A percentile compares a stretch with the other conserved stretches of the same genome.
Evolutionary conservation across 202 grass and related monocot genomes (phyloP).

Genomic region (Digitaria exilis): DNA sequence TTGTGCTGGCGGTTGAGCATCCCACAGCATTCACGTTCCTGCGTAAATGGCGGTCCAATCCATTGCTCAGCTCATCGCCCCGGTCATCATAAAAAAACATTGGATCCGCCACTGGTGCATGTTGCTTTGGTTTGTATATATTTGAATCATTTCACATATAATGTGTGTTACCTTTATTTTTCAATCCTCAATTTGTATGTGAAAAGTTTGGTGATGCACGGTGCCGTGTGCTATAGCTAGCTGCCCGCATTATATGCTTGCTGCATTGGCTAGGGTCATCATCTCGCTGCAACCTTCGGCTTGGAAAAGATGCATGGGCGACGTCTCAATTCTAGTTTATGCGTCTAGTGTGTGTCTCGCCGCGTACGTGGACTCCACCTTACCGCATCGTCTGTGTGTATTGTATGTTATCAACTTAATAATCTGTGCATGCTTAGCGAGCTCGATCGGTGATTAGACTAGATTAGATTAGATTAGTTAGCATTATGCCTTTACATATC

Average conservation of each 20-base stretch:
- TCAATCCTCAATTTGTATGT: not conserved
- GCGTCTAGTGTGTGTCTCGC: not conserved
- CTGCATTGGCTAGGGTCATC: constrained; percentile 5
- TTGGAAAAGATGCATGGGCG: not conserved
- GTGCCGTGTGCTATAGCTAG: no score
- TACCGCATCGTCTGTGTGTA: not conserved
- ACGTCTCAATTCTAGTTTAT: not conserved
- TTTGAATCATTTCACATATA: not conserved
- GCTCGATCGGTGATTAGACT: not conserved
- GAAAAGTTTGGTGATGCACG: no score
- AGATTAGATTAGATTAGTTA: no score
- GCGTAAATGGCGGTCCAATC: no score
- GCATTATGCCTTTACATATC: not conserved
- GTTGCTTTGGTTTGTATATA: not conserved
- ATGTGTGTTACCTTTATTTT: not conserved
- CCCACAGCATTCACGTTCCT: no score
- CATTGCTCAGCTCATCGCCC: no score
- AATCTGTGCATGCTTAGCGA: not conserved
- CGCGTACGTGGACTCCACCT: constrained; percentile 39
- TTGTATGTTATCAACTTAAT: constrained; percentile 27
- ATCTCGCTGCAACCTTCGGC: constrained; percentile 21
- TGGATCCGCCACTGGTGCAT: not conserved
- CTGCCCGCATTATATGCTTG: no score
- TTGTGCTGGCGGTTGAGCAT: no score
- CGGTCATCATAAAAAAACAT: no score